These are phyloP conservation scores for Mangifera indica DNA, from an alignment of 345 rosid species.

Conservation along the genomic window DNA sequence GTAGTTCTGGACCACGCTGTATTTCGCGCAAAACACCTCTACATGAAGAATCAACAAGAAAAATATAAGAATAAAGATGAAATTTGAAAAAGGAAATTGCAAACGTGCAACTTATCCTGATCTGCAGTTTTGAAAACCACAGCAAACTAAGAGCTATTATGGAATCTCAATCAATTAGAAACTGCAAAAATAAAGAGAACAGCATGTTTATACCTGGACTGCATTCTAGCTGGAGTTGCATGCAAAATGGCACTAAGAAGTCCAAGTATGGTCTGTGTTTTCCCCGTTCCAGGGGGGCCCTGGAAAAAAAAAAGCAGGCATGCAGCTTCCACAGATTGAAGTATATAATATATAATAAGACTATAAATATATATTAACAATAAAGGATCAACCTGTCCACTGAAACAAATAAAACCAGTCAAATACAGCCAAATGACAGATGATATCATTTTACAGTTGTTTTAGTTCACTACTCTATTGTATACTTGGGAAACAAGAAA, in stretches of 20 bases:
- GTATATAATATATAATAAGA: not conserved
- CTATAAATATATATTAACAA: not conserved
- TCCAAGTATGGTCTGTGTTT: conserved; percentile 94
- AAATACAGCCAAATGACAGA: too few species aligned
- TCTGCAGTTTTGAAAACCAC: not conserved
- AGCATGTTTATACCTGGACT: conserved; percentile 49
- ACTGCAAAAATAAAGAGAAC: conserved; percentile 7
- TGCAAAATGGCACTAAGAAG: conserved; percentile 95
- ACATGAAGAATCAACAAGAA: conserved; percentile 14
- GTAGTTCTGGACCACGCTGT: conserved; percentile 54
- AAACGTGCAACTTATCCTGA: not conserved
- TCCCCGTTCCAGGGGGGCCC: conserved; percentile 99
- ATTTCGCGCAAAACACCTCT: conserved; percentile 50
- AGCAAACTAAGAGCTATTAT: not conserved
- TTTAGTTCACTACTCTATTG: not conserved
- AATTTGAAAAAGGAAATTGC: not conserved
- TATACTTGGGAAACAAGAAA: not conserved
- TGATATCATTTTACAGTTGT: not conserved
- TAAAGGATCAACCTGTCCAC: not conserved
- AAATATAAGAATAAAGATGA: conserved; percentile 11
- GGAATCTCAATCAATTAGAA: conserved; percentile 3
- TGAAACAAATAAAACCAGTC: not conserved
- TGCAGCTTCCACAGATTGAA: conserved; percentile 19
- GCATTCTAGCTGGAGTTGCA: conserved; percentile 81
- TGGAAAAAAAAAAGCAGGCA: conserved; percentile 29